Conservation (phyloP, 2,329 filamentous ascomycete genomes). For the Talaromyces sp. region DNA sequence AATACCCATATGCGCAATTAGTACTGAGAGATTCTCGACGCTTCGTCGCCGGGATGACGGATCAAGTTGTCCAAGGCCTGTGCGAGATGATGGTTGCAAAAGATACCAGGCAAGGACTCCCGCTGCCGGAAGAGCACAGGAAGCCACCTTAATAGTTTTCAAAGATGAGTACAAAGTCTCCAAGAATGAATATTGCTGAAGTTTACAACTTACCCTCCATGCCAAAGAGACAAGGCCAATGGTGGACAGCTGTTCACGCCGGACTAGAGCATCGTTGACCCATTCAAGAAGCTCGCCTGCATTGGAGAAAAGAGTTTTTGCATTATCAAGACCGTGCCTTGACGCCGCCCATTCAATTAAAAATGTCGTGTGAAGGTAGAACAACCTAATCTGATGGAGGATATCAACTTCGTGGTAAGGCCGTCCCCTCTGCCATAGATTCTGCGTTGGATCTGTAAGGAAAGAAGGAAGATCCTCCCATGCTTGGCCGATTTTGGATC, state of each 20-base stretch:
- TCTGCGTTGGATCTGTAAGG: neutral
- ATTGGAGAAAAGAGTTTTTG: neutral
- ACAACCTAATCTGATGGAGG: slow-evolving; percentile 5
- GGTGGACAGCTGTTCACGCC: slow-evolving; percentile 7
- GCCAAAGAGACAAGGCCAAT: slow-evolving; percentile 6
- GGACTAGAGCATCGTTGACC: slow-evolving; percentile 9
- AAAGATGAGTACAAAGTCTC: neutral
- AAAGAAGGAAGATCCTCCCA: slow-evolving; percentile 9
- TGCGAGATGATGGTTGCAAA: slow-evolving; percentile 4
- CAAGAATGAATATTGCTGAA: neutral
- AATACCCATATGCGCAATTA: slow-evolving; percentile 7
- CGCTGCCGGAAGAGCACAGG: slow-evolving; percentile 6
- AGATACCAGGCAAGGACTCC: slow-evolving; percentile 10
- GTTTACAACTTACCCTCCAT: slow-evolving; percentile 5
- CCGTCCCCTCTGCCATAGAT: slow-evolving; percentile 6
- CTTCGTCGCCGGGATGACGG: slow-evolving; percentile 5
- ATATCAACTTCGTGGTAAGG: slow-evolving; percentile 7
- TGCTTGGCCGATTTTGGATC: slow-evolving; percentile 7
- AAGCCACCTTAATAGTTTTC: slow-evolving; percentile 5
- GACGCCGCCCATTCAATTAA: slow-evolving; percentile 11
- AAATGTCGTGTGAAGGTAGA: slow-evolving; percentile 8
- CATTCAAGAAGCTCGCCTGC: slow-evolving; percentile 8
- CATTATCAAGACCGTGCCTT: slow-evolving; percentile 5
- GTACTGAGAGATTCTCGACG: slow-evolving; percentile 8
- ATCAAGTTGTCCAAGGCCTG: slow-evolving; percentile 2